Percentiles rank a stretch among this genome's conserved stretches.
These are phyloP conservation scores for Talinum fruticosum DNA, from an alignment of 148 eudicot species.

Conservation along the genomic window DNA sequence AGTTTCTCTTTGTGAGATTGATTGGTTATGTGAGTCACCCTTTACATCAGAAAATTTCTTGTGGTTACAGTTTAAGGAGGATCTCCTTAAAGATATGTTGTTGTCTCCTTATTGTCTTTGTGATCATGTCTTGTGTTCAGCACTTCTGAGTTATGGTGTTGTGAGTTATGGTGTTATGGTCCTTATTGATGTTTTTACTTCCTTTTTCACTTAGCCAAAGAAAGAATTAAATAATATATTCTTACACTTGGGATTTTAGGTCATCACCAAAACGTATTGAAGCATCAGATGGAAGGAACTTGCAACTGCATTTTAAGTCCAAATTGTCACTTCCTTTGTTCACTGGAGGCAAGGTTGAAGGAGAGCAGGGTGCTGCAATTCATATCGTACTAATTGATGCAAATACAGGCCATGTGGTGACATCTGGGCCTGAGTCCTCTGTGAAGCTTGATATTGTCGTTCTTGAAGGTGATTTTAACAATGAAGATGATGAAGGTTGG, in stretches of 20 bases:
- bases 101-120: too few relatives aligned
- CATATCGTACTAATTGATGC: conserved; percentile 76
- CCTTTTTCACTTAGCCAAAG: neutral
- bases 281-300: conserved; percentile 86
- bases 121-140: neutral
- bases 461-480: conserved; percentile 91
- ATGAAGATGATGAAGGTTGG: conserved; percentile 93
- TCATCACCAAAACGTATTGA: conserved; percentile 82
- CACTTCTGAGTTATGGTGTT: neutral
- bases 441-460: conserved; percentile 81
- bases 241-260: conserved; percentile 34
- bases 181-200: neutral
- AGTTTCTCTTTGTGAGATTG: too few relatives aligned
- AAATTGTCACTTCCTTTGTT: conserved; percentile 85
- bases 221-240: neutral
- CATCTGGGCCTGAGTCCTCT: conserved; percentile 76
- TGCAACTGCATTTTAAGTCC: conserved; percentile 78
- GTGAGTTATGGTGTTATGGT: too few relatives aligned
- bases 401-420: conserved; percentile 65
- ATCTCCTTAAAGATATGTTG: too few relatives aligned
- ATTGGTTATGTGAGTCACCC: too few relatives aligned
- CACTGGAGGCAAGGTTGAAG: conserved; percentile 97
- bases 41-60: too few relatives aligned
- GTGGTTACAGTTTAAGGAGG: too few relatives aligned
- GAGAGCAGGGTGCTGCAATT: conserved; percentile 95